Evolutionary conservation across 768 basidiomycete genomes (phyloP), one percentile per base, ranked within the genome.

Genomic region (Rhodotorula taiwanensis): DNA sequence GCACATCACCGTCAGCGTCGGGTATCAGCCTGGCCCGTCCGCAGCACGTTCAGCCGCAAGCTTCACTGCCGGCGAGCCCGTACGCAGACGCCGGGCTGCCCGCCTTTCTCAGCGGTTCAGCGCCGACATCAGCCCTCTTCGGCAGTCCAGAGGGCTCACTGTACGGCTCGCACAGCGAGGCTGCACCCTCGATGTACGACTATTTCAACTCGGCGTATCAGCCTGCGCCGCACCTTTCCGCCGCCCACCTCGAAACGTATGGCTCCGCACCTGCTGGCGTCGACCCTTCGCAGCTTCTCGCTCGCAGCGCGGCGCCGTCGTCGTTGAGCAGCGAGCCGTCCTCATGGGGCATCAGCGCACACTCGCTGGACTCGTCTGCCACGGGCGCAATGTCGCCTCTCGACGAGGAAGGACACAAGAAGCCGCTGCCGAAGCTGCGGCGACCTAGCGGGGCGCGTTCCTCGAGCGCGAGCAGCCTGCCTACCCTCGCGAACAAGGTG

Each of bases 1-100:
- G n/a, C 20, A 3, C 18, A 11, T 30, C 27, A 5, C 48, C 61
- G 0, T 49, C 66, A 18, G 62, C 67, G 7, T 69, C 67, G 7
- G 67, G 67, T 6, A 54, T 69, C 33, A 61, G 59, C n/a, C 60
- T 69, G 21, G 59, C 48, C 27, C 62, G 67, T 1, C 67, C 67
- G 0, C 0, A 52, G 4, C 50, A 57, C 0, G 28, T 64, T 20
- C 21, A 51, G 6, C 16, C 33, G 9, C 51, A 61, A 21, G 0
- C 15, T 0, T 62, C 62, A 16, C 39, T 50, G 5, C 52, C 52
- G 20, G 5, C 52, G 39, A 58, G 44, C 31, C 54, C 62, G 18
- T 64, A 43, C 58, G 27, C 23, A 14, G 59, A 64, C 20, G 39
- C 48, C 1, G 15, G 59, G 3, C 5, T 34, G 3, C 36, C 52